These are phyloP conservation scores for Phaseolus coccineus DNA, from an alignment of 331 rosid genomes.

Conservation along the genomic window DNA sequence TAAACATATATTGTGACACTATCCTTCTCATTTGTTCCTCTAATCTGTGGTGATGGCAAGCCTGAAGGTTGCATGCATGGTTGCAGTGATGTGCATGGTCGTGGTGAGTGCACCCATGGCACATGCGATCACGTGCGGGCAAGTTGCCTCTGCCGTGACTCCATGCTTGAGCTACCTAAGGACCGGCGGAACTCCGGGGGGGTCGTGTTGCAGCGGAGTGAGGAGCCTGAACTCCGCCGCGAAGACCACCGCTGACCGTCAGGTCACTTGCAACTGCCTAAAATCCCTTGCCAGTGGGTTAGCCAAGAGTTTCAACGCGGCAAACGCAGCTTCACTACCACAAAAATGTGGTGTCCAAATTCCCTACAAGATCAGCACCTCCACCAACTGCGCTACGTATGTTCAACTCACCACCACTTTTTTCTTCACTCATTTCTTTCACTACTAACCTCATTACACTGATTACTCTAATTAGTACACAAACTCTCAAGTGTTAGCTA, in stretches of 20 bases:
- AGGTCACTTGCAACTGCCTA: conserved; percentile 51
- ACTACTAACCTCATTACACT: not conserved
- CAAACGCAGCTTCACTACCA: conserved; percentile 42
- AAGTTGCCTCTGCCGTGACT: not conserved
- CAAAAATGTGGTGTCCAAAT: conserved; percentile 23
- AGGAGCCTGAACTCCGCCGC: not conserved
- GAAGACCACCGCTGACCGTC: conserved; percentile 45
- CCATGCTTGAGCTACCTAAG: conserved; percentile 44
- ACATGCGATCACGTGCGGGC: conserved; percentile 41
- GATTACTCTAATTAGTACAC: not conserved
- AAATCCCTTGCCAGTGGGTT: not conserved
- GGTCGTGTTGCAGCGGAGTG: conserved; percentile 47
- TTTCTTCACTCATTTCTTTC: not conserved
- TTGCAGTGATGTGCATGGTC: conserved; percentile 45
- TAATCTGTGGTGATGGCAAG: conserved; percentile 23
- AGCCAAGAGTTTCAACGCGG: fast-evolving
- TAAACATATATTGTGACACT: not conserved
- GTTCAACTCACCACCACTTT: not conserved
- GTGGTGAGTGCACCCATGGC: conserved; percentile 44
- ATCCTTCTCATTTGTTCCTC: not conserved
- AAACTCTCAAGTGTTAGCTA: too few species aligned
- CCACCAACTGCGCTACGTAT: conserved; percentile 43
- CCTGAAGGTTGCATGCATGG: conserved; percentile 42
- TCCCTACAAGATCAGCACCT: conserved; percentile 64
- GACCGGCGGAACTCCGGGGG: not conserved